Evolutionary conservation across 116 monocot genomes (phyloP), one percentile per base, ranked within the genome.

Genomic region (Cymodocea nodosa): DNA sequence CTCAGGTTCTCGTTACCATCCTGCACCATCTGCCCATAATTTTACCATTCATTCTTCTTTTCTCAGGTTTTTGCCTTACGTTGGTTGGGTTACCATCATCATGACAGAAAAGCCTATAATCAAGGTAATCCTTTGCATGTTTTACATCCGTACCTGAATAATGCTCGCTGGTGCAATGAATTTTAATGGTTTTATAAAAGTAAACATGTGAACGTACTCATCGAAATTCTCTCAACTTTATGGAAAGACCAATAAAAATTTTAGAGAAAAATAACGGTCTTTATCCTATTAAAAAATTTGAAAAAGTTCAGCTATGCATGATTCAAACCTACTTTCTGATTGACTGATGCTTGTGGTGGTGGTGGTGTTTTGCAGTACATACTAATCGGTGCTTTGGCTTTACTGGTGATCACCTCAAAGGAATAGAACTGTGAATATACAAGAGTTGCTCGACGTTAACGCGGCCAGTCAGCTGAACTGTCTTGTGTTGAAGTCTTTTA

Each of bases 21-120:
- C 18, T 61, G 56, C 22, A 56, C 5, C 20, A 20, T 18, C 6
- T 23, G 20, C 6, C 12, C 18, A 24, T 23, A 57, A 24, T 24
- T 39, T 44, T 64, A 4, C 1, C 23, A 11, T 72, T 22, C 50
- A 57, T 56, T 9, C 16, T 52, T 53, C 13, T 23, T 57, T 44
- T 59, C 16, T 53, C 64, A 73, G 74, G 61, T 74, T 74, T 60
- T 53, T 74, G 18, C 74, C 74, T 19, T 74, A 74, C 62, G 74
- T 74, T 39, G 74, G 74, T 4, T 74, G 74, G 74, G 61, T 67
- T 18, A 74, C 74, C 74, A 67, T 74, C 50, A 52, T 74, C 18
- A 74, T 74, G 74, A 67, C 74, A 7, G 70, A 76, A 64, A 70
- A 54, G 22, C 76, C 70, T 64, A 7, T 76, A 25, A 70, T 76